Percentiles rank a stretch among this genome's conserved stretches.
Conservation (phyloP, 257 asterid species). For the Verbena officinalis region DNA sequence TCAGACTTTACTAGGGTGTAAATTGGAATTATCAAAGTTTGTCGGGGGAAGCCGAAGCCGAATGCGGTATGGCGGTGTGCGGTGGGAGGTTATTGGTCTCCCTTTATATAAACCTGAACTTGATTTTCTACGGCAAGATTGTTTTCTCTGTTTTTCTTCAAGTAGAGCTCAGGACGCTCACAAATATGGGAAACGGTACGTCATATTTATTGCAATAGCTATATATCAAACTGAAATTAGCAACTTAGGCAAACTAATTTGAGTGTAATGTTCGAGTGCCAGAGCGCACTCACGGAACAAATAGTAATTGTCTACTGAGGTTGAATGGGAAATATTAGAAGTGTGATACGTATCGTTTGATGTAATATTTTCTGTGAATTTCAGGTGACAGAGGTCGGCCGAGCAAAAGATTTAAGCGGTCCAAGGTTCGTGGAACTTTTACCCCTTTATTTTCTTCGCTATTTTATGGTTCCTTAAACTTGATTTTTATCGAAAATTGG, state of each 20-base stretch:
- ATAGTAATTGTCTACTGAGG: neutral
- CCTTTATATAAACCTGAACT: neutral
- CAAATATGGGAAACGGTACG: conserved; percentile 36
- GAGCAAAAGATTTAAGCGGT: conserved; percentile 63
- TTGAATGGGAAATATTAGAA: conserved; percentile 9
- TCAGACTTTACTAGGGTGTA: neutral
- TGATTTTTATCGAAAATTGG: neutral
- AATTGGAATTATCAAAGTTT: conserved; percentile 1
- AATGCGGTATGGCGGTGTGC: neutral
- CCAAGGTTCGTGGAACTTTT: conserved; percentile 51
- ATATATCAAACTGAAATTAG: neutral
- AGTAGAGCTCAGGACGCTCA: neutral
- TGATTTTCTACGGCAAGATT: neutral
- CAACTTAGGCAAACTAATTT: neutral
- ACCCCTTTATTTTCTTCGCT: neutral
- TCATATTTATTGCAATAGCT: conserved; percentile 1
- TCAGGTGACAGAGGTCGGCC: conserved; percentile 85
- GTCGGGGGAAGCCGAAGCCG: neutral
- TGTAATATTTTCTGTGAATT: conserved; percentile 27
- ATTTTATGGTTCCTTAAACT: neutral
- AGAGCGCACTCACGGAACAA: neutral
- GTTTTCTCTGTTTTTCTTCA: neutral
- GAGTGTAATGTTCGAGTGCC: neutral
- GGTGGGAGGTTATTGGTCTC: neutral
- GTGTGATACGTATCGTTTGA: conserved; percentile 21